Conservation (phyloP, 768 basidiomycete species). For the Kwoniella europaea region DNA sequence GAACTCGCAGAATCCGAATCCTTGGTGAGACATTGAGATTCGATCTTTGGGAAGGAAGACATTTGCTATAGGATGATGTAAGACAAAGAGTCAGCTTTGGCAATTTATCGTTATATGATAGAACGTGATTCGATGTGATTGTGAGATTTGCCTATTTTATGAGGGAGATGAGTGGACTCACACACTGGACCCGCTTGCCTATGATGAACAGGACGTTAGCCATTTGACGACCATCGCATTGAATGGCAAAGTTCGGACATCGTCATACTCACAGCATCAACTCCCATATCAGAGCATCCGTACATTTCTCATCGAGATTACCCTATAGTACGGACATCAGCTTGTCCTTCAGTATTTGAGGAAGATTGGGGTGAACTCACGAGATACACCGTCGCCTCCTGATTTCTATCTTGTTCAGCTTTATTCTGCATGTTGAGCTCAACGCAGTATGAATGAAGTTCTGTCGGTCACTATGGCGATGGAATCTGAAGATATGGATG, state of each 20-base stretch:
- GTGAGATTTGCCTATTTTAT: too few species aligned
- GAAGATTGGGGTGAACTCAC: conserved; percentile 58
- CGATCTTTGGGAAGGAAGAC: conserved; percentile 98
- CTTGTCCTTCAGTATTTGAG: background rate
- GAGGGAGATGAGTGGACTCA: conserved; percentile 60
- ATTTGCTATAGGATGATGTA: conserved; percentile 68
- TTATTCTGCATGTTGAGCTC: conserved; percentile 42
- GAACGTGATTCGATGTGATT: too few species aligned
- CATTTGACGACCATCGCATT: too few species aligned
- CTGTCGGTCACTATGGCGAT: too few species aligned
- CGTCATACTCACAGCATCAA: conserved; percentile 70
- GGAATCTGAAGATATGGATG: too few species aligned
- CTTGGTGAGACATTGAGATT: conserved; percentile 97
- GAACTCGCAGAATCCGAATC: conserved; percentile 99
- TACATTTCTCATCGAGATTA: conserved; percentile 92
- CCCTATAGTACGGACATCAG: conserved; percentile 64
- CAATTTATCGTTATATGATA: too few species aligned
- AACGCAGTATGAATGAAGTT: background rate
- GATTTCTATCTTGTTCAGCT: conserved; percentile 75
- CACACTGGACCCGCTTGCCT: conserved; percentile 95
- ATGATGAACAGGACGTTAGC: background rate
- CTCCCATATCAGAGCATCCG: conserved; percentile 95
- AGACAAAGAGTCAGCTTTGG: background rate
- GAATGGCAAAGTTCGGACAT: too few species aligned
- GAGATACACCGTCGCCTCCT: conserved; percentile 87